These are phyloP conservation scores for Trypanosomatidae sp. DNA, from an alignment of 208 protist genomes.

Conservation along the genomic window DNA sequence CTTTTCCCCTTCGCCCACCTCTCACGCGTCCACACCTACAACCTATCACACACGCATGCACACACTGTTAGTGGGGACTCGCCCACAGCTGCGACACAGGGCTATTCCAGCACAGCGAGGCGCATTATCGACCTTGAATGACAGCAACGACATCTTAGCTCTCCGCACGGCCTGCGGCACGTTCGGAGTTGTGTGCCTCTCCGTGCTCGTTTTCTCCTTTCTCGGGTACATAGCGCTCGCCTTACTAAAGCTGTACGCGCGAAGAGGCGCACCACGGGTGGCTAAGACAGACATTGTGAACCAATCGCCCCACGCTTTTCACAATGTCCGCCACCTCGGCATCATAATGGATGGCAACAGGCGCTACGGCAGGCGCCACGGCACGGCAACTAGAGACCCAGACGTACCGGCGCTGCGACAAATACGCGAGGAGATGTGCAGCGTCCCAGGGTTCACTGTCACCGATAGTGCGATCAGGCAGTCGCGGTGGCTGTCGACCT, in stretches of 20 bases:
- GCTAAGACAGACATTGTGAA: neutral
- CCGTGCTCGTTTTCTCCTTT: conserved; percentile 20
- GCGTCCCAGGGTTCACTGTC: neutral
- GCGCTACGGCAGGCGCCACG: conserved; percentile 50
- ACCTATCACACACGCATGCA: neutral
- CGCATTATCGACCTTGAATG: conserved; percentile 8
- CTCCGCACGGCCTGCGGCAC: conserved; percentile 29
- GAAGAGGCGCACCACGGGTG: neutral
- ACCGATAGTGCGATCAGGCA: too few species aligned
- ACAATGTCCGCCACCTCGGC: conserved; percentile 76
- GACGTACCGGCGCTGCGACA: conserved; percentile 14
- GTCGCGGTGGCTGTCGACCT: conserved; percentile 16
- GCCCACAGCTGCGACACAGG: neutral
- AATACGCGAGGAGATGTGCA: conserved; percentile 23
- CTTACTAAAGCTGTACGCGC: conserved; percentile 3
- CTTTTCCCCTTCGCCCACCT: neutral
- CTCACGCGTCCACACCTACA: neutral
- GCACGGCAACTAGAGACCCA: neutral
- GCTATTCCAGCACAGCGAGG: neutral
- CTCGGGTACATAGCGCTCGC: conserved; percentile 17
- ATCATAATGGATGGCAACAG: conserved; percentile 94
- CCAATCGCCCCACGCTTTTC: conserved; percentile 6
- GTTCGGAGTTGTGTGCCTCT: conserved; percentile 24
- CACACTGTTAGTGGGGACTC: neutral
- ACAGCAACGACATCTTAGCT: conserved; percentile 14